phyloP scores from a whole-genome alignment of 768 basidiomycete genomes.

The Mycena galopus region DNA sequence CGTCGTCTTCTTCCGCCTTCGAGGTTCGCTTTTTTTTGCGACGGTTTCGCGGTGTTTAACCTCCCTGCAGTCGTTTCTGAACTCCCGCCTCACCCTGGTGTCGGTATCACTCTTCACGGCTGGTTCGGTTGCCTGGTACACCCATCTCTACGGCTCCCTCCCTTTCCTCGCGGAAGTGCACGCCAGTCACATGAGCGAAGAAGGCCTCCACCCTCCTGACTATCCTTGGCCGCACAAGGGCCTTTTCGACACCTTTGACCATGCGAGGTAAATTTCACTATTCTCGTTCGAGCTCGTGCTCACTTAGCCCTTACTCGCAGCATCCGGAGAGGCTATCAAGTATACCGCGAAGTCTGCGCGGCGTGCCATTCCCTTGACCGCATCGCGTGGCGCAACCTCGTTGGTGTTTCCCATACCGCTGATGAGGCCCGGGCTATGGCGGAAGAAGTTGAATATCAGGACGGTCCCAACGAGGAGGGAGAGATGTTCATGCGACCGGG shows the following conservation, averaged over 20 bases:
- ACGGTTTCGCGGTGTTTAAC: constrained; percentile 9
- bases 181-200: constrained; percentile 93
- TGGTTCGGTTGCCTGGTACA: constrained; percentile 97
- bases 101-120: constrained; percentile 83
- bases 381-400: constrained; percentile 99
- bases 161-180: constrained; percentile 94
- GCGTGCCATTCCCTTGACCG: constrained; percentile 99
- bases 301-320: constrained; percentile 54
- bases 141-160: constrained; percentile 90
- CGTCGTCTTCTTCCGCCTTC: constrained; percentile 66
- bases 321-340: constrained; percentile 95
- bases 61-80: constrained; percentile 66
- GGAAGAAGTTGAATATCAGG: constrained; percentile 96
- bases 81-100: constrained; percentile 80
- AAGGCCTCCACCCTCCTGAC: constrained; percentile 88
- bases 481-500: constrained; percentile 99
- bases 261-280: constrained; percentile 78
- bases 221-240: constrained; percentile 97
- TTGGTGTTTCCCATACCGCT: constrained; percentile 96
- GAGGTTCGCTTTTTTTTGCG: constrained; percentile 64
- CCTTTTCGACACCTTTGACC: constrained; percentile 92
- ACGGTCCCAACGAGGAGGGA: constrained; percentile 94
- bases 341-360: constrained; percentile 99
- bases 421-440: constrained; percentile 93
- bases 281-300: constrained; percentile 13